phyloP scores from a whole-genome alignment of 805 yeast species.

The Candida multigemmis region DNA sequence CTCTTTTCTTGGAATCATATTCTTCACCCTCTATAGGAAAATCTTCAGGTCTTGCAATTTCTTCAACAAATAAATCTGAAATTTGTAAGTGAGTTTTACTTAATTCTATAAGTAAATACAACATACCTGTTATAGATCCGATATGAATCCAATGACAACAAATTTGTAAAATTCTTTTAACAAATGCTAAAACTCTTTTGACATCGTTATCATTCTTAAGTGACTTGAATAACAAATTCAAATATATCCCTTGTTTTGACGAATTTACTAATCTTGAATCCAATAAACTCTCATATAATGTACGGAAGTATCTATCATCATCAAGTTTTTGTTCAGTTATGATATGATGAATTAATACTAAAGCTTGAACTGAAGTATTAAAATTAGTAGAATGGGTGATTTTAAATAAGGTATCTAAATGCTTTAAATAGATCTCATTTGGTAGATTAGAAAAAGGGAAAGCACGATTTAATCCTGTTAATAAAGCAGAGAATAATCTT shows the following conservation, averaged over 20 bases:
- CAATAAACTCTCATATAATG: constrained; percentile 80
- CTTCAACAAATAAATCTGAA: constrained; percentile 48
- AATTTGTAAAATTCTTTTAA: constrained; percentile 80
- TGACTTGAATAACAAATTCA: constrained; percentile 79
- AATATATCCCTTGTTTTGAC: constrained; percentile 86
- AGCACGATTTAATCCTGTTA: constrained; percentile 93
- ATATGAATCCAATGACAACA: constrained; percentile 80
- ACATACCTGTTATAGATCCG: constrained; percentile 83
- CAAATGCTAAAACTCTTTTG: constrained; percentile 76
- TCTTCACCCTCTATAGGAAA: constrained; percentile 9
- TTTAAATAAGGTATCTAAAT: constrained; percentile 74
- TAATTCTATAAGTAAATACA: constrained; percentile 63
- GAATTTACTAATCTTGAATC: constrained; percentile 80
- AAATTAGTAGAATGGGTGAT: constrained; percentile 93
- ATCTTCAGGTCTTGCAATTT: constrained; percentile 36
- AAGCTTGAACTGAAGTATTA: constrained; percentile 89
- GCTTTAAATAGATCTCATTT: constrained; percentile 59
- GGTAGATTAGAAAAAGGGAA: constrained; percentile 84
- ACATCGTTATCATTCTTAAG: constrained; percentile 59
- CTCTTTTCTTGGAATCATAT: constrained; percentile 85
- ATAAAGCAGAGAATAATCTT: constrained; percentile 77
- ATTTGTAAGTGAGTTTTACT: constrained; percentile 57
- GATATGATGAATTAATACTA: constrained; percentile 77
- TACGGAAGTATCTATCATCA: constrained; percentile 69
- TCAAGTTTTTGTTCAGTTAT: constrained; percentile 49